Evolutionary conservation across 371 early-diverging fungal species (phyloP).

Genomic region (Pancytospora philotis): DNA sequence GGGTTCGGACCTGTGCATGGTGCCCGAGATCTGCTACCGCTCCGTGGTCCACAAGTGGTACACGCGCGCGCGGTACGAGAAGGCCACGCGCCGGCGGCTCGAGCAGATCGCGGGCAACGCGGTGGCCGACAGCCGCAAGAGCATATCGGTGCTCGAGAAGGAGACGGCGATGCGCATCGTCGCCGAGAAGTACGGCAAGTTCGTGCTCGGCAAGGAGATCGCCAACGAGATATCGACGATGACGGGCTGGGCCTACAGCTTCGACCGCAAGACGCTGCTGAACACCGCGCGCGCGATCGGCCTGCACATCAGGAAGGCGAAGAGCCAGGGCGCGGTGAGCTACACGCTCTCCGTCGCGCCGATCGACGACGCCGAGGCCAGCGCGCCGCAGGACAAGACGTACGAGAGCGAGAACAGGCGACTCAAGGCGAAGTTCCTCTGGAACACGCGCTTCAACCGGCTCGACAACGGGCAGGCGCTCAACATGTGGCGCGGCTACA

Average conservation of each 20-base stretch:
- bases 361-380: constrained; percentile 14
- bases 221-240: constrained; percentile 26
- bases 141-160: constrained; percentile 25
- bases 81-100: background rate
- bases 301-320: constrained; percentile 29
- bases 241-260: constrained; percentile 20
- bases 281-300: constrained; percentile 37
- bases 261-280: constrained; percentile 49
- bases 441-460: background rate
- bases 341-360: constrained; percentile 18
- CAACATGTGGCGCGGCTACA: background rate
- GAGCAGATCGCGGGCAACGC: constrained; percentile 3
- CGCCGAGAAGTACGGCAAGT: constrained; percentile 18
- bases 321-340: background rate
- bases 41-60: background rate
- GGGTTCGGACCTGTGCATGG: background rate
- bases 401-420: background rate
- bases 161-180: constrained; percentile 31
- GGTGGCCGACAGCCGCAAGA: background rate
- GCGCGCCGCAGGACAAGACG: background rate
- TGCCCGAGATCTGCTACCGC: background rate
- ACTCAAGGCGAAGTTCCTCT: background rate
- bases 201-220: constrained; percentile 30
- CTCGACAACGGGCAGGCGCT: background rate
- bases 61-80: background rate